phyloP scores from a whole-genome alignment of 305 asterid species.

The Euphrasia arctica region DNA sequence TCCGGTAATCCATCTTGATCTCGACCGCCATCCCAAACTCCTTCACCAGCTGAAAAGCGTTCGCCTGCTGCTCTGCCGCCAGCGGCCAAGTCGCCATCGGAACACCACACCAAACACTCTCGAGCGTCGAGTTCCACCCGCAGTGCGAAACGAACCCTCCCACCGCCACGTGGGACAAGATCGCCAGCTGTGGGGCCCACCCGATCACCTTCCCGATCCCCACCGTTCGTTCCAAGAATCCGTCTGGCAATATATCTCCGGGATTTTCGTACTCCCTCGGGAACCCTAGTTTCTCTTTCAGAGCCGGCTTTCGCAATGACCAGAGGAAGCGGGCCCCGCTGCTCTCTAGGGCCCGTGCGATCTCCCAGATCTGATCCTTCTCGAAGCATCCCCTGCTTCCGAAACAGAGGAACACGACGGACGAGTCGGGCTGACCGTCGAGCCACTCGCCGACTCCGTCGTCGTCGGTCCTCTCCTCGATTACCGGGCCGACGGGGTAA shows the following conservation, averaged over 20 bases:
- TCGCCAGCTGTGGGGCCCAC: neutral
- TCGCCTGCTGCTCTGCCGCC: conserved; percentile 55
- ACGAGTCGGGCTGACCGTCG: conserved; percentile 35
- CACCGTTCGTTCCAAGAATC: neutral
- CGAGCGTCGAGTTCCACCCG: conserved; percentile 14
- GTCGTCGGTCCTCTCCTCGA: neutral
- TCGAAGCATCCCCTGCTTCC: conserved; percentile 40
- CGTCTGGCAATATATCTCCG: neutral
- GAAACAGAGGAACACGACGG: conserved; percentile 51
- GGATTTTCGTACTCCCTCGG: conserved; percentile 26
- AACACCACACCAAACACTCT: conserved; percentile 51
- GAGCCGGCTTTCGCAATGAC: conserved; percentile 43
- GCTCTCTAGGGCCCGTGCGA: conserved; percentile 35
- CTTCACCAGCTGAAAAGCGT: conserved; percentile 48
- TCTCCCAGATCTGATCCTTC: conserved; percentile 33
- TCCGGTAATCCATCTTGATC: conserved; percentile 42
- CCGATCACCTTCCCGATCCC: neutral
- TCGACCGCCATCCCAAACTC: conserved; percentile 46
- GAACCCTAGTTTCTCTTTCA: neutral
- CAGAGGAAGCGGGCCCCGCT: conserved; percentile 43
- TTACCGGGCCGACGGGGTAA: conserved; percentile 36
- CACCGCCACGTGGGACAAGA: neutral
- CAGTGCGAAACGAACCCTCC: neutral
- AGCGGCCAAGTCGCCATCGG: conserved; percentile 54
- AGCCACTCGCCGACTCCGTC: conserved; percentile 39